Conservation (phyloP, 495 filamentous ascomycete genomes). For the Parathielavia hyrcaniae region DNA sequence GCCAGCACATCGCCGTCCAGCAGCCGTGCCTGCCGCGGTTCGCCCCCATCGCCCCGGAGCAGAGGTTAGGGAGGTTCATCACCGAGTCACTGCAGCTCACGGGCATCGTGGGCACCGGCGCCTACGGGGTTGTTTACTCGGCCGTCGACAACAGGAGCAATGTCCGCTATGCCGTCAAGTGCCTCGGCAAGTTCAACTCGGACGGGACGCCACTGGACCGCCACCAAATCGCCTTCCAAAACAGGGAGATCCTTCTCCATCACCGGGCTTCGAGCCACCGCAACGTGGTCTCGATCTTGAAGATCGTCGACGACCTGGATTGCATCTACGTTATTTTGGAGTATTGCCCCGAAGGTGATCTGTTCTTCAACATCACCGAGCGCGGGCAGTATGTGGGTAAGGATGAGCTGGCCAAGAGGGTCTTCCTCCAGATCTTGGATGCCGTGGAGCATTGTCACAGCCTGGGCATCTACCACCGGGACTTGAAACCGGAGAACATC, state of each 20-base stretch:
- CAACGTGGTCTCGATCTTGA: constrained; percentile 89
- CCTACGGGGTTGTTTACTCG: constrained; percentile 94
- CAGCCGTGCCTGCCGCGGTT: constrained; percentile 38
- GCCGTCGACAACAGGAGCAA: constrained; percentile 82
- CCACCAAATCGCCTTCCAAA: constrained; percentile 83
- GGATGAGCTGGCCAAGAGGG: constrained; percentile 76
- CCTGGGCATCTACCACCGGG: constrained; percentile 91
- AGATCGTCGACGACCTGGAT: constrained; percentile 87
- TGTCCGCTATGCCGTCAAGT: constrained; percentile 89
- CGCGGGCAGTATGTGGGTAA: constrained; percentile 87
- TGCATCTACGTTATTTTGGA: constrained; percentile 97
- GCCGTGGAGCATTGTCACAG: constrained; percentile 94
- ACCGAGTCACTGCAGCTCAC: constrained; percentile 77
- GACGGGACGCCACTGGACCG: constrained; percentile 70
- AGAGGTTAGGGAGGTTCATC: constrained; percentile 77
- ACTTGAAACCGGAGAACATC: constrained; percentile 98
- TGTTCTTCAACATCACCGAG: constrained; percentile 97
- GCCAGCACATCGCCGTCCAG: constrained; percentile 27
- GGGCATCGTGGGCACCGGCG: constrained; percentile 82
- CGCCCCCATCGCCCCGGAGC: constrained; percentile 57
- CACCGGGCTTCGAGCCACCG: constrained; percentile 79
- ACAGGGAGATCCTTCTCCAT: constrained; percentile 87
- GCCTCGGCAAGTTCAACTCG: constrained; percentile 73
- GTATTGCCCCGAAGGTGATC: constrained; percentile 93
- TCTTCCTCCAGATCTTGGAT: constrained; percentile 95